These are phyloP conservation scores for Colletotrichum viniferum DNA, from an alignment of 2,329 filamentous ascomycete species.

Conservation along the genomic window DNA sequence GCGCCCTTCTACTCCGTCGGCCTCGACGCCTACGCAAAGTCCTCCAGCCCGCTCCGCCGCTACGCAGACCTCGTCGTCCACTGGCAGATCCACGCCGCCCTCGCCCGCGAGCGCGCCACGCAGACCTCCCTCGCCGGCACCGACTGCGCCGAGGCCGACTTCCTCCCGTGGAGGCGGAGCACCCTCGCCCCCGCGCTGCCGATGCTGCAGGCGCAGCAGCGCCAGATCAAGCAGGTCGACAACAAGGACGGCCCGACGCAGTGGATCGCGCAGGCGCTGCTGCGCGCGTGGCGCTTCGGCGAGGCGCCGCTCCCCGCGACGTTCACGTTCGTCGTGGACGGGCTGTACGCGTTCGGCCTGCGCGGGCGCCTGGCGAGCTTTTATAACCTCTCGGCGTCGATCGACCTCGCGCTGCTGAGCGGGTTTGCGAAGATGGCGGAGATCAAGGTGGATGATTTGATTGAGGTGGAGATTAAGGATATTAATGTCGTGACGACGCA, in stretches of 20 bases:
- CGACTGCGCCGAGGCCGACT: constrained; percentile 30
- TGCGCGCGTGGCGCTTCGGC: constrained; percentile 62
- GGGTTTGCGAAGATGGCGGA: constrained; percentile 43
- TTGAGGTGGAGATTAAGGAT: constrained; percentile 59
- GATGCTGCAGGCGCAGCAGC: constrained; percentile 57
- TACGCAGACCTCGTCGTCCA: constrained; percentile 67
- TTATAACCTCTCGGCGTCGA: constrained; percentile 49
- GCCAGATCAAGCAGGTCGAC: constrained; percentile 49
- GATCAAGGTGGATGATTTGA: constrained; percentile 54
- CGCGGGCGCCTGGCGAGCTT: constrained; percentile 50
- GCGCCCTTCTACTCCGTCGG: constrained; percentile 63
- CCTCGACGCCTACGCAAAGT: constrained; percentile 64
- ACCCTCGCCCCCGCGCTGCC: constrained; percentile 51
- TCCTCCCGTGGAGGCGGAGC: constrained; percentile 50
- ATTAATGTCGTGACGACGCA: constrained; percentile 46
- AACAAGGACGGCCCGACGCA: constrained; percentile 48
- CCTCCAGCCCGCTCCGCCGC: constrained; percentile 69
- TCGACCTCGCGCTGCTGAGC: constrained; percentile 44
- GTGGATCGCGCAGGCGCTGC: constrained; percentile 64
- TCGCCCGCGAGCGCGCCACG: constrained; percentile 49
- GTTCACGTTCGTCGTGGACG: constrained; percentile 52
- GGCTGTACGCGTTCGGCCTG: constrained; percentile 37
- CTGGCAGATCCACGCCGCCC: constrained; percentile 68
- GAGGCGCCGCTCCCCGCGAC: constrained; percentile 51
- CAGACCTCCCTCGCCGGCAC: constrained; percentile 23